Conservation (phyloP, 2,329 filamentous ascomycete species). For the Epichloe sylvatica region DNA sequence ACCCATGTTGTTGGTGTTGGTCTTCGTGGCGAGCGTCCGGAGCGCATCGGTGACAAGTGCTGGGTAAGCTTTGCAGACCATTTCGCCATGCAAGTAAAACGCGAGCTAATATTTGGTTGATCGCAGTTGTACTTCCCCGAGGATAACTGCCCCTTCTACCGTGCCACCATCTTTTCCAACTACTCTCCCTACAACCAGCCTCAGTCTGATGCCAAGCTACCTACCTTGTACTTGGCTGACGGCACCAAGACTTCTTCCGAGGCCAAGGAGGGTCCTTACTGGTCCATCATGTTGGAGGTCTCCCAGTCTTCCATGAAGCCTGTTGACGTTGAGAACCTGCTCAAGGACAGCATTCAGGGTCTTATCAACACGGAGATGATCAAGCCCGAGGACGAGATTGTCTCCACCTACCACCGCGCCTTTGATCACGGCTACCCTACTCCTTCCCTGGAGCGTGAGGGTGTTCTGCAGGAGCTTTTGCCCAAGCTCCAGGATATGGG, state of each 20-base stretch:
- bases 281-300: slow-evolving; percentile 99
- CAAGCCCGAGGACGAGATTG: slow-evolving; percentile 78
- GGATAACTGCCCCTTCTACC: slow-evolving; percentile 97
- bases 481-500: slow-evolving; percentile 82
- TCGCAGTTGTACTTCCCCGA: slow-evolving; percentile 88
- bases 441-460: slow-evolving; percentile 86
- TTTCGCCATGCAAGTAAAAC: background rate
- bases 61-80: slow-evolving; percentile 47
- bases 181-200: slow-evolving; percentile 99
- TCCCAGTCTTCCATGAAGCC: slow-evolving; percentile 94
- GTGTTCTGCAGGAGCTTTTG: slow-evolving; percentile 80
- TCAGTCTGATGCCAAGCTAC: slow-evolving; percentile 63
- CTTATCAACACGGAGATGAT: slow-evolving; percentile 98
- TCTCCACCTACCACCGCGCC: slow-evolving; percentile 93
- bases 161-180: slow-evolving; percentile 99
- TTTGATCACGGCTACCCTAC: slow-evolving; percentile 99
- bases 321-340: slow-evolving; percentile 69
- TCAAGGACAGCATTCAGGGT: slow-evolving; percentile 87
- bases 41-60: slow-evolving; percentile 98
- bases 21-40: slow-evolving; percentile 78
- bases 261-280: slow-evolving; percentile 83
- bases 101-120: background rate
- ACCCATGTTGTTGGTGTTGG: slow-evolving; percentile 97
- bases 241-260: slow-evolving; percentile 65
- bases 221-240: slow-evolving; percentile 72